Evolutionary conservation across 1,284 basidiomycete genomes (phyloP), one percentile per base, ranked within the genome.

Genomic region (Mycocalia duriaeana): DNA sequence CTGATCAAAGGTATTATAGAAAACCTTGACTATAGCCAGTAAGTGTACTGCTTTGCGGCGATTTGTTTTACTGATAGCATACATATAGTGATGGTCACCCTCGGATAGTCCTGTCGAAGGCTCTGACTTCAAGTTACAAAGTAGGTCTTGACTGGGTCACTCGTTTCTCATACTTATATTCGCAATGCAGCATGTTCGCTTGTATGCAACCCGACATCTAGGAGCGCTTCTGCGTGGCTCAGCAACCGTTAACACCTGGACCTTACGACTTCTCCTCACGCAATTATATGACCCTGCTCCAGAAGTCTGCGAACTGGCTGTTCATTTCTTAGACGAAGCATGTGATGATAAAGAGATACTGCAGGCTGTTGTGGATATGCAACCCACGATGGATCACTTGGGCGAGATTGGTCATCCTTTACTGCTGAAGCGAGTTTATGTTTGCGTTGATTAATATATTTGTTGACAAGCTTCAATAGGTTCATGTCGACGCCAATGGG

Each of bases 401-500:
- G 94, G 94, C 4, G 91, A 95, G 50, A 81, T 94, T 37, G 94
- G 94, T 0, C 89, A 95, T 61, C 84, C 90, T 2, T 68, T 99
- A 19, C 69, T 98, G 39, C 75, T 94, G 47, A 87, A 93, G 91
- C 93, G 52, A 51, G 81, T 70, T 40, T 34, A 45, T 9, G 45
- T 24, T 44, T 8, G 31, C 34, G 7, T 35, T n/a, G 19, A 13
- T 24, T 3, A 26, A 25, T 6, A 14, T 23, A 42, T 36, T 45
- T 25, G 23, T 50, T 53, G 43, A 55, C 45, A 5, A 51, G 14
- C 18, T 13, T 23, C 24, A 48, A 24, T 53, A 96, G 92, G 59
- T 98, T 98, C 65, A 88, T 99, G 73, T 96, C 94, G 2, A 97
- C 93, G 0, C 81, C 91, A 0, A 83, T 89, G 48, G 96, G 96